Base-by-base conservation (phyloP, 139 green algal species). In the Chlorella sp. region DNA sequence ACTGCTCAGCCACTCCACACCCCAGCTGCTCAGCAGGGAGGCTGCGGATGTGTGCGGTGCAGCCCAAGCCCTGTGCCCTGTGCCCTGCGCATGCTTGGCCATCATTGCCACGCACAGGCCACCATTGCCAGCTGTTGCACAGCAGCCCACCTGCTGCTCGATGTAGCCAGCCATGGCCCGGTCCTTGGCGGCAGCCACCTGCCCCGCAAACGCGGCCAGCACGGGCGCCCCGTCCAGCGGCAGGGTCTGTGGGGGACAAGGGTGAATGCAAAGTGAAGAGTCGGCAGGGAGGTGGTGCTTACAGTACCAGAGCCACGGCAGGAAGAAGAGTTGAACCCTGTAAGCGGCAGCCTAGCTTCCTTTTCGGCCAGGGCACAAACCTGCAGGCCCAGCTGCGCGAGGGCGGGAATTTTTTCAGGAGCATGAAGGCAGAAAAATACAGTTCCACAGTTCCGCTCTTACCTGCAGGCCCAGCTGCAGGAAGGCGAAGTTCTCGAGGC, bases 401-500 rank as follows among this genome's bases (percentile, higher is more conserved):
- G 0, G 64, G 32, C 28, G 20, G 19, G 64, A 9, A 24, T n/a
- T n/a, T n/a, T n/a, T n/a, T n/a, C n/a, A n/a, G n/a, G n/a, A n/a
- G n/a, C n/a, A n/a, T n/a, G n/a, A n/a, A n/a, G n/a, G n/a, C n/a
- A n/a, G n/a, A n/a, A n/a, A n/a, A n/a, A n/a, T n/a, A n/a, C n/a
- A n/a, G n/a, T n/a, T n/a, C n/a, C n/a, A n/a, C n/a, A n/a, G n/a
- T n/a, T n/a, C n/a, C n/a, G n/a, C n/a, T n/a, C 30, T 19, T 38
- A 44, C 73, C 84, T 89, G 86, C 43, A 89, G 46, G 16, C 46
- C 75, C 41, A 73, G 48, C 36, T 82, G 73, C 62, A 87, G 73
- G 46, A 84, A 85, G 22, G 78, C 62, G 76, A 92, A 92, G 70
- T 90, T 93, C 51, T 93, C 90, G 51, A 93, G 82, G 16, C 87